A percentile compares a stretch with the other conserved stretches of the same genome.
phyloP scores from a whole-genome alignment of 495 filamentous ascomycete species.

The Penicillium manginii region DNA sequence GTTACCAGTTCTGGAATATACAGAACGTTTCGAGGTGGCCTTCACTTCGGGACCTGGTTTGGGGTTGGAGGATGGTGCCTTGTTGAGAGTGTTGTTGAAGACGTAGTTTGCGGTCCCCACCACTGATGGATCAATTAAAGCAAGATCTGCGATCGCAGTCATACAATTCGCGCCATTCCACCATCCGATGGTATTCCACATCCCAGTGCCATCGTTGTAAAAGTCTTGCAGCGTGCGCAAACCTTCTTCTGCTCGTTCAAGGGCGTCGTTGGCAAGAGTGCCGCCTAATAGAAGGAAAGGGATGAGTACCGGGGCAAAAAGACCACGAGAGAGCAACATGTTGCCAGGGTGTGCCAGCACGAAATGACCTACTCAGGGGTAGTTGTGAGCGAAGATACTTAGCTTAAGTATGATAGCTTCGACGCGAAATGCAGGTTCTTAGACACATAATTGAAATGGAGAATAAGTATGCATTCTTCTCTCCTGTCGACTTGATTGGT shows the following conservation, averaged over 20 bases:
- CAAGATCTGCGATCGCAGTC: conserved; percentile 66
- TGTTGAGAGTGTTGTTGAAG: conserved; percentile 47
- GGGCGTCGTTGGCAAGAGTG: conserved; percentile 21
- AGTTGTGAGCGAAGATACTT: background rate
- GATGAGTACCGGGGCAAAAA: conserved; percentile 14
- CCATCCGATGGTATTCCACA: conserved; percentile 72
- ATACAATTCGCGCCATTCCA: conserved; percentile 78
- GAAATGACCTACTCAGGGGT: background rate
- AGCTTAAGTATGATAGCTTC: conserved; percentile 21
- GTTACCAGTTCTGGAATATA: conserved; percentile 7
- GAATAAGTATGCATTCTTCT: conserved; percentile 26
- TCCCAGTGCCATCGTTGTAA: conserved; percentile 63
- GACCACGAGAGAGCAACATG: conserved; percentile 14
- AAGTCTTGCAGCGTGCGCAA: conserved; percentile 60
- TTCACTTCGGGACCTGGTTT: conserved; percentile 24
- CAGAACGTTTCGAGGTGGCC: conserved; percentile 6
- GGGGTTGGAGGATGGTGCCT: conserved; percentile 32
- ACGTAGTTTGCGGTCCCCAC: conserved; percentile 37
- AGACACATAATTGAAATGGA: conserved; percentile 15
- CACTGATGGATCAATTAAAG: conserved; percentile 43
- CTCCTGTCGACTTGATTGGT: conserved; percentile 24
- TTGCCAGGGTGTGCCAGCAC: conserved; percentile 13
- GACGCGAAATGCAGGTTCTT: conserved; percentile 8
- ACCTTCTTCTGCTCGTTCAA: conserved; percentile 47
- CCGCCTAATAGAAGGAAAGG: conserved; percentile 10